phyloP scores from a whole-genome alignment of 192 early-diverging fungal genomes.

The Coemansia sp. region DNA sequence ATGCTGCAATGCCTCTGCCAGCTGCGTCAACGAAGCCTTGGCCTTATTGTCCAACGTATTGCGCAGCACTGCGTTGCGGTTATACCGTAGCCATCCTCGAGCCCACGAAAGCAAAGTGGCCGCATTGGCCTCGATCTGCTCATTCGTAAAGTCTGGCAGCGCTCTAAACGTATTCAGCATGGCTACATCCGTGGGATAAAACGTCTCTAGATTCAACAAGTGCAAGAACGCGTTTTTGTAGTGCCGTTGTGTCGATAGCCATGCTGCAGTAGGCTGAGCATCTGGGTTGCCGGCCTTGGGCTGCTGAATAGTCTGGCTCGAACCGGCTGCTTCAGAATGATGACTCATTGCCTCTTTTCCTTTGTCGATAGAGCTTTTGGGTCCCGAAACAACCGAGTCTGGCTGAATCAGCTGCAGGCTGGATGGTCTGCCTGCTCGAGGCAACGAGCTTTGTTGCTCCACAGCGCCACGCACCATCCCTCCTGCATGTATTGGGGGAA shows the following conservation, averaged over 20 bases:
- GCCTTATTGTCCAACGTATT: slow-evolving; percentile 43
- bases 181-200: slow-evolving; percentile 49
- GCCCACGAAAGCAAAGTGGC: slow-evolving; percentile 51
- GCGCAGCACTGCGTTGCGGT: slow-evolving; percentile 47
- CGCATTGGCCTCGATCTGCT: slow-evolving; percentile 35
- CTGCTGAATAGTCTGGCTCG: neutral
- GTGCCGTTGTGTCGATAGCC: slow-evolving; percentile 34
- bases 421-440: neutral
- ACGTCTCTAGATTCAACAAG: slow-evolving; percentile 50
- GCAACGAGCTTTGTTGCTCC: neutral
- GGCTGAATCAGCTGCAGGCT: slow-evolving; percentile 23
- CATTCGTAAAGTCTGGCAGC: slow-evolving; percentile 37
- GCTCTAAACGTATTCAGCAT: slow-evolving; percentile 48
- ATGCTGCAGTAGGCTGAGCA: slow-evolving; percentile 31
- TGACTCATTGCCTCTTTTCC: slow-evolving; percentile 5
- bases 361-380: slow-evolving; percentile 7
- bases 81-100: slow-evolving; percentile 53
- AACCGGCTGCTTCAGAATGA: neutral
- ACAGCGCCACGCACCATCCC: slow-evolving; percentile 4
- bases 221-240: slow-evolving; percentile 46
- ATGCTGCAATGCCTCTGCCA: slow-evolving; percentile 51
- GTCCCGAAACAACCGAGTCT: neutral
- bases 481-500: slow-evolving; percentile 32
- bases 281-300: slow-evolving; percentile 19
- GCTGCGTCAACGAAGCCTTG: slow-evolving; percentile 19